A percentile compares a stretch with the other conserved stretches of the same genome.
Conservation (phyloP, 2,329 filamentous ascomycete genomes). For the Tricladium varicosporioides region DNA sequence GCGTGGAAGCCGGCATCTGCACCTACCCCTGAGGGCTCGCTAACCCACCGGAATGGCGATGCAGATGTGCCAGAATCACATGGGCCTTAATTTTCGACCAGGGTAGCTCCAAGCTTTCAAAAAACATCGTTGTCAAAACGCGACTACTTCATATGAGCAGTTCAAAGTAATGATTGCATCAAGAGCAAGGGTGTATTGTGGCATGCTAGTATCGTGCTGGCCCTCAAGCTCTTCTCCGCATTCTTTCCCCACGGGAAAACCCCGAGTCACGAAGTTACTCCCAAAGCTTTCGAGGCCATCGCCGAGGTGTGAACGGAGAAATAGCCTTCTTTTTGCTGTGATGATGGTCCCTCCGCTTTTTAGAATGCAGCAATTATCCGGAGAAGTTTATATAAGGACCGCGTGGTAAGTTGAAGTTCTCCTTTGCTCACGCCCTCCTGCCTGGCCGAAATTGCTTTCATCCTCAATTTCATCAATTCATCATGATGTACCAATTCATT, state of each 20-base stretch:
- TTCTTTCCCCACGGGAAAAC: neutral
- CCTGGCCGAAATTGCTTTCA: neutral
- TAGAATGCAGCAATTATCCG: neutral
- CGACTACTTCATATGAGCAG: no score
- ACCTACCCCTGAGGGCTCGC: neutral
- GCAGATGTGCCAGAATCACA: neutral
- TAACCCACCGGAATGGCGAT: neutral
- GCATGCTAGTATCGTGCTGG: no score
- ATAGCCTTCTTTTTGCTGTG: neutral
- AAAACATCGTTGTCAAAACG: no score
- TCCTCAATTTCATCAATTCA: neutral
- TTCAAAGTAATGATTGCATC: no score
- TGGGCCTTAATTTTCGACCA: neutral
- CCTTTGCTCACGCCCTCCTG: neutral
- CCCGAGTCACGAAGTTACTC: neutral
- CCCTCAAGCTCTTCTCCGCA: neutral
- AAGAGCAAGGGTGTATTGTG: no score
- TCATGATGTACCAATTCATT: conserved; percentile 9
- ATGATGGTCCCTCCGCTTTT: neutral
- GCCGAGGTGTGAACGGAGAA: neutral
- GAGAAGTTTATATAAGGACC: neutral
- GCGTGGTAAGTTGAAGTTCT: neutral
- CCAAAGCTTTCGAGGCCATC: neutral
- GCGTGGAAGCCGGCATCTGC: neutral
- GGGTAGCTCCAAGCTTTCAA: neutral